Evolutionary conservation across 768 basidiomycete genomes (phyloP).

Genomic region (Boletus pseudopeckii): DNA sequence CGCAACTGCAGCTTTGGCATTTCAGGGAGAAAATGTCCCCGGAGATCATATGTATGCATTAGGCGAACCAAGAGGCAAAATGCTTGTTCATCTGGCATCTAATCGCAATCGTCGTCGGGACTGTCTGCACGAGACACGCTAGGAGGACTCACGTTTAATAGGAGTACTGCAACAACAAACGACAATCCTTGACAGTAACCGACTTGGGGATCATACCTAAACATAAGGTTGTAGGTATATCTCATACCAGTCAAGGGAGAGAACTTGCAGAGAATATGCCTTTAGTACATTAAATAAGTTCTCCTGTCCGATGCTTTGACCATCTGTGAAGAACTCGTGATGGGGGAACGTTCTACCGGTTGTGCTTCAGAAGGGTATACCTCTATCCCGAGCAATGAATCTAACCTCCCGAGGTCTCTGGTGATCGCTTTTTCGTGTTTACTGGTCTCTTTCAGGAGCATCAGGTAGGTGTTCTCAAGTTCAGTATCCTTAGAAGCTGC

Average conservation of each 20-base stretch:
- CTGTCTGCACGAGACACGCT: background rate
- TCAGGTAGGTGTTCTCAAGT: conserved; percentile 79
- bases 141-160: conserved; percentile 70
- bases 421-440: conserved; percentile 92
- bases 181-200: conserved; percentile 98
- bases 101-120: background rate
- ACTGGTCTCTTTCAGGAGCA: conserved; percentile 77
- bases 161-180: conserved; percentile 90
- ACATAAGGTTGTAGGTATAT: conserved; percentile 6
- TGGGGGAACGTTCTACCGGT: conserved; percentile 84
- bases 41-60: conserved; percentile 95
- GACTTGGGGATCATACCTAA: conserved; percentile 84
- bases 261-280: conserved; percentile 85
- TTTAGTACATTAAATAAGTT: conserved; percentile 97
- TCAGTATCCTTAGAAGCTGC: conserved; percentile 90
- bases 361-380: conserved; percentile 10
- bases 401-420: conserved; percentile 83
- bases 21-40: conserved; percentile 97
- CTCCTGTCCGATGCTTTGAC: conserved; percentile 93
- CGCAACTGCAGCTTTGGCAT: conserved; percentile 97
- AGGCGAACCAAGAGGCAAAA: conserved; percentile 92
- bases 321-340: conserved; percentile 93
- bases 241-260: background rate
- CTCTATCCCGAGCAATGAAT: background rate
- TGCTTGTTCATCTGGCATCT: conserved; percentile 99